A percentile compares a stretch with the other conserved stretches of the same genome.
Conservation (phyloP, 1,284 basidiomycete species). For the Phaffia rhodozyma region DNA sequence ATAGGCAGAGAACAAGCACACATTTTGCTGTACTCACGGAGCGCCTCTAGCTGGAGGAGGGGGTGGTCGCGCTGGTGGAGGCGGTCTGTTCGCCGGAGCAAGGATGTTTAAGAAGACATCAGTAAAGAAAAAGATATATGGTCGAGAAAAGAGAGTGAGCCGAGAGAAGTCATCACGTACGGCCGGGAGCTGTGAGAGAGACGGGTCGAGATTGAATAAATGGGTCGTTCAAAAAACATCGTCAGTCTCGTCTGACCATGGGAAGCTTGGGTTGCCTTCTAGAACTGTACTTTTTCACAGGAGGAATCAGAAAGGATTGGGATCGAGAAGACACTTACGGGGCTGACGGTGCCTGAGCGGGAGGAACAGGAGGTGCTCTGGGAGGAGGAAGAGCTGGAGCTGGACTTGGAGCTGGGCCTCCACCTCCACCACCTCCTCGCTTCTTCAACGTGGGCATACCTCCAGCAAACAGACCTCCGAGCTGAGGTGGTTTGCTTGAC, state of each 20-base stretch:
- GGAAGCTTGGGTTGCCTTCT: no score
- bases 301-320: slow-evolving; percentile 15
- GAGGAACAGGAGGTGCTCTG: slow-evolving; percentile 20
- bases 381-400: slow-evolving; percentile 18
- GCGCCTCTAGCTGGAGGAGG: slow-evolving; percentile 18
- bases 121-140: no score
- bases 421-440: slow-evolving; percentile 49
- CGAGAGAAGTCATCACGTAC: neutral
- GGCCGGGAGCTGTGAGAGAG: no score
- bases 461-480: slow-evolving; percentile 74
- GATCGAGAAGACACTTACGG: slow-evolving; percentile 13
- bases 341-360: slow-evolving; percentile 19
- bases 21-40: slow-evolving; percentile 40
- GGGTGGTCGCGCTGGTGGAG: slow-evolving; percentile 21
- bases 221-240: no score
- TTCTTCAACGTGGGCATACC: slow-evolving; percentile 82
- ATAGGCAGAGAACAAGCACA: no score
- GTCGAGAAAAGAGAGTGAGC: slow-evolving; percentile 17
- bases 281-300: neutral
- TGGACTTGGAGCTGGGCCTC: slow-evolving; percentile 24
- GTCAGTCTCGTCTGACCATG: no score
- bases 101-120: no score
- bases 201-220: no score
- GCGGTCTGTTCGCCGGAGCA: slow-evolving; percentile 21
- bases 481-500: slow-evolving; percentile 50